Evolutionary conservation across 1,284 basidiomycete species (phyloP), one percentile per base, ranked within the genome.

Genomic region (Ustilago esculenta): DNA sequence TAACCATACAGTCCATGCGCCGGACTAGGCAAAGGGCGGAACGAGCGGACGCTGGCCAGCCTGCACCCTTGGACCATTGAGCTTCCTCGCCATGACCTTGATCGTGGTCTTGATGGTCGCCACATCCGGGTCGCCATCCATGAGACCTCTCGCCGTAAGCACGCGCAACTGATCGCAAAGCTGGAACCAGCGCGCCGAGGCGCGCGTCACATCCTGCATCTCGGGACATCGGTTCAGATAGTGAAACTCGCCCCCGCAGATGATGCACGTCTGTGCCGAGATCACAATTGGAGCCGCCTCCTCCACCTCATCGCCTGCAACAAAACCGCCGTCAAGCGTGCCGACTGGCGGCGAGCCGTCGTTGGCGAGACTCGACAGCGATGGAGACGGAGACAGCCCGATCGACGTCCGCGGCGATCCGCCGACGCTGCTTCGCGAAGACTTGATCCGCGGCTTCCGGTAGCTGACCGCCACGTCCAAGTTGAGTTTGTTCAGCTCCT

Each of bases 191-290:
- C 66, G 23, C 5, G 50, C 42, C 11, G 49, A 52, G 4, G 67
- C 67, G 1, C 43, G 14, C 11, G 43, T 53, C 9, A 49, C 40
- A 27, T 71, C 61, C 36, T 52, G 30, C 67, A 71, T 71, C 37
- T 41, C 40, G 3, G 67, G 53, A 34, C 67, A 71, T 3, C 52
- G 27, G 32, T 71, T 71, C 27, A 66, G 34, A 35, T 47, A 71
- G 43, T 71, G 67, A 42, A 71, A 71, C 1, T 40, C 30, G 12
- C 61, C 61, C n/a, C 49, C 50, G 56, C 67, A 66, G 35, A 71
- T 65, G 43, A 63, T 51, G 54, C 67, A 71, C 7, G 47, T 54
- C 39, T 71, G 60, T 15, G 35, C 57, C 17, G 49, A 37, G 33
- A 46, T 29, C 7, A 37, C 27, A 21, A 33, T 32, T n/a, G 36